A percentile compares a stretch with the other conserved stretches of the same genome.
Evolutionary conservation across 805 yeast genomes (phyloP).

Genomic region (Millerozyma miso): DNA sequence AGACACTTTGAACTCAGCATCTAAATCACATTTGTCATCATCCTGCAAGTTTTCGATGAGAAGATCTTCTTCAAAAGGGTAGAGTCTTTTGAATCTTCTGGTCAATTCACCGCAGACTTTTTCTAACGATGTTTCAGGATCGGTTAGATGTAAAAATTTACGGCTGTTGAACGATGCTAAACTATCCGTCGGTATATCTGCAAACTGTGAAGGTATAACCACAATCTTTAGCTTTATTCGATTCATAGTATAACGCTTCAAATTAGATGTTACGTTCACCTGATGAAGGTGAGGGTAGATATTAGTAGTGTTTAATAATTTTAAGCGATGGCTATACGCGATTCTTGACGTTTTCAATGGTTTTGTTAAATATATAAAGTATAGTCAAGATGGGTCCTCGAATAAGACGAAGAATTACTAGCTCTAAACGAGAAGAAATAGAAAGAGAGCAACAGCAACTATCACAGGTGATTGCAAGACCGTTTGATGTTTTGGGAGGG

Average conservation of each 20-base stretch:
- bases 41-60: slow-evolving; percentile 65
- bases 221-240: slow-evolving; percentile 33
- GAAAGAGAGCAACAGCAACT: slow-evolving; percentile 37
- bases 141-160: slow-evolving; percentile 65
- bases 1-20: slow-evolving; percentile 65
- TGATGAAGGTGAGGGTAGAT: background rate
- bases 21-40: slow-evolving; percentile 64
- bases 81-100: slow-evolving; percentile 55
- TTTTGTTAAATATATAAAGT: background rate
- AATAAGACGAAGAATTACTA: slow-evolving; percentile 41
- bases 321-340: background rate
- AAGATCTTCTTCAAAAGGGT: slow-evolving; percentile 57
- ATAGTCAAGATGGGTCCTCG: slow-evolving; percentile 33
- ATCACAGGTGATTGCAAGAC: slow-evolving; percentile 42
- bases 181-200: slow-evolving; percentile 14
- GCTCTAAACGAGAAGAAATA: slow-evolving; percentile 38
- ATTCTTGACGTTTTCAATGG: background rate
- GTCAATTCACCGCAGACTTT: slow-evolving; percentile 51
- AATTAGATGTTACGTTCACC: background rate
- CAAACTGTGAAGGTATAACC: slow-evolving; percentile 25
- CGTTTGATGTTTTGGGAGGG: slow-evolving; percentile 62
- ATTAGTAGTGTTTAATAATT: background rate
- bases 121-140: slow-evolving; percentile 41
- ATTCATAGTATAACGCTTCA: slow-evolving; percentile 11
- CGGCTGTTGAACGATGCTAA: slow-evolving; percentile 23